These are phyloP conservation scores for Tuber magnatum DNA, from an alignment of 495 filamentous ascomycete species.

Conservation along the genomic window DNA sequence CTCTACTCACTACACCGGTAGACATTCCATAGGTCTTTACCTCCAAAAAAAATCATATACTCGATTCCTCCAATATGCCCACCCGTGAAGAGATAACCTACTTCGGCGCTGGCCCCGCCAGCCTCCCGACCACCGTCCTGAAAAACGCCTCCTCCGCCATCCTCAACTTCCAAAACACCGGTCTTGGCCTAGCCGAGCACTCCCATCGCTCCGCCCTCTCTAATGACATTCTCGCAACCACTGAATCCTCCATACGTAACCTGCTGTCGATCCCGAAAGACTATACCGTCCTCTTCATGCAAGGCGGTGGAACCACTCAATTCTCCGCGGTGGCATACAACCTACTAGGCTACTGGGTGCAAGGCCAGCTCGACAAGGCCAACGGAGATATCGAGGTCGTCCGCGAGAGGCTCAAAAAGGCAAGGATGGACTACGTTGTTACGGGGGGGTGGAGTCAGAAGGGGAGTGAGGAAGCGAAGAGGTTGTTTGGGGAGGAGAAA, in stretches of 20 bases:
- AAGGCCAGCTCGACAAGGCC: conserved; percentile 48
- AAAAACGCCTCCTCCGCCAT: conserved; percentile 65
- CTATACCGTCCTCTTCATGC: conserved; percentile 39
- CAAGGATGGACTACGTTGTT: conserved; percentile 79
- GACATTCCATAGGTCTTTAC: not conserved
- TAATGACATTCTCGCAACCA: conserved; percentile 48
- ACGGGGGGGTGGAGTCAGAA: conserved; percentile 92
- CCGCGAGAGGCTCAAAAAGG: conserved; percentile 54
- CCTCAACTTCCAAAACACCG: conserved; percentile 72
- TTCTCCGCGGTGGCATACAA: conserved; percentile 41
- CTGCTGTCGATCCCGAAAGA: conserved; percentile 41
- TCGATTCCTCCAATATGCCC: conserved; percentile 45
- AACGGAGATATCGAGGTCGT: conserved; percentile 50
- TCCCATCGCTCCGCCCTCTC: conserved; percentile 80
- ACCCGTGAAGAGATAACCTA: conserved; percentile 60
- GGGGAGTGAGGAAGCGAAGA: conserved; percentile 73
- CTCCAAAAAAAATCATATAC: not conserved
- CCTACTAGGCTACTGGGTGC: conserved; percentile 71
- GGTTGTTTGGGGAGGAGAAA: conserved; percentile 66
- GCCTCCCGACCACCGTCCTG: conserved; percentile 70
- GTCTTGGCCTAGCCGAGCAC: conserved; percentile 76
- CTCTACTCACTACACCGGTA: not conserved
- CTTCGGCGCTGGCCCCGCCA: conserved; percentile 81
- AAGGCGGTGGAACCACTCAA: conserved; percentile 53
- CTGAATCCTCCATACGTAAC: conserved; percentile 27